A percentile compares a stretch with the other conserved stretches of the same genome.
phyloP scores from a whole-genome alignment of 2,329 filamentous ascomycete species.

The Monilinia vaccinii-corymbosi region DNA sequence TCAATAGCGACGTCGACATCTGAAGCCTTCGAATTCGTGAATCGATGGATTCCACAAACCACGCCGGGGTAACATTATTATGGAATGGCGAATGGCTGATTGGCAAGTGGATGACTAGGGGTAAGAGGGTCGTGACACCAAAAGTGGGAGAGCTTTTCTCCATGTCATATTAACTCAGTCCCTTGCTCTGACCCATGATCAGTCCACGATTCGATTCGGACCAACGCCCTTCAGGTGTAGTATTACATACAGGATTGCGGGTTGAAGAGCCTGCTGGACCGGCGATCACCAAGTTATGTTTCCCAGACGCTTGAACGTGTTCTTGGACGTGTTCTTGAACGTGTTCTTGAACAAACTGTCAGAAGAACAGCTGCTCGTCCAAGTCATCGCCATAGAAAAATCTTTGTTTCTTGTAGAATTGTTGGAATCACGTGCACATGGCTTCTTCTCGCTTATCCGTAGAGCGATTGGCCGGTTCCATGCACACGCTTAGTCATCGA shows the following conservation, averaged over 20 bases:
- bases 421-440: too few species aligned
- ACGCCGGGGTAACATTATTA: not conserved
- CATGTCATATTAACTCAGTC: not conserved
- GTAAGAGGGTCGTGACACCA: not conserved
- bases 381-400: too few species aligned
- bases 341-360: too few species aligned
- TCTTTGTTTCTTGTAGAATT: too few species aligned
- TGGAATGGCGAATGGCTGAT: slow-evolving; percentile 2
- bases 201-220: not conserved
- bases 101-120: slow-evolving; percentile 5
- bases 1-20: not conserved
- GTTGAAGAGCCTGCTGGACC: not conserved
- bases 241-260: too few species aligned
- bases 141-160: not conserved
- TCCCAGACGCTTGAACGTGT: not conserved
- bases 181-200: not conserved
- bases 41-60: not conserved
- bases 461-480: too few species aligned
- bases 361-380: too few species aligned
- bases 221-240: too few species aligned
- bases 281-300: not conserved
- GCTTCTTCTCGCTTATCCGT: too few species aligned
- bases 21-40: not conserved
- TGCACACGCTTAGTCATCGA: too few species aligned
- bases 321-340: too few species aligned